Conservation (phyloP, 1,284 basidiomycete genomes). For the Sparassis latifolia region DNA sequence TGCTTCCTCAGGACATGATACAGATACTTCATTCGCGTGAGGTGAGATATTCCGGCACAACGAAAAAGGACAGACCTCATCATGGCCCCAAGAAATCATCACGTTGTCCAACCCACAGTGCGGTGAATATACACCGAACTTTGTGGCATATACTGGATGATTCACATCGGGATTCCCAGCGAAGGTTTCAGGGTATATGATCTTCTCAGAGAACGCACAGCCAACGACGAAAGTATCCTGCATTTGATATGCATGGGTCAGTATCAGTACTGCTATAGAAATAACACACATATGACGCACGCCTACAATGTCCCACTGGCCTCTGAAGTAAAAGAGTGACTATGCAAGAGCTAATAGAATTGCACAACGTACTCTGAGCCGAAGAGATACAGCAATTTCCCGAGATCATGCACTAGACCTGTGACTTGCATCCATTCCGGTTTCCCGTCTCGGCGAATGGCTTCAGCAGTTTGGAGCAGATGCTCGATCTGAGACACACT, state of each 20-base stretch:
- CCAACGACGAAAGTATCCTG: conserved; percentile 85
- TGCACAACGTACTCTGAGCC: conserved; percentile 49
- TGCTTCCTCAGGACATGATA: conserved; percentile 76
- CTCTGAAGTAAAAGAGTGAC: conserved; percentile 29
- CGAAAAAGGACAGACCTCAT: conserved; percentile 47
- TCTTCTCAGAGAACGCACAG: conserved; percentile 78
- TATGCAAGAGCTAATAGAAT: conserved; percentile 1
- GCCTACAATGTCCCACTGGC: conserved; percentile 91
- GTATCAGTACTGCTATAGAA: too few species aligned
- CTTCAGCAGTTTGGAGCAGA: conserved; percentile 87
- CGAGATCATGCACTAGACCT: conserved; percentile 84
- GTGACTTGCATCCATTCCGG: conserved; percentile 87
- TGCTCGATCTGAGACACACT: conserved; percentile 84
- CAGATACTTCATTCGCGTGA: conserved; percentile 46
- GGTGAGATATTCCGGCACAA: too few species aligned
- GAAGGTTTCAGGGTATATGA: conserved; percentile 85
- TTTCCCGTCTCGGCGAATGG: conserved; percentile 83
- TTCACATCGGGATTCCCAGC: conserved; percentile 69
- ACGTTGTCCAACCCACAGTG: conserved; percentile 87
- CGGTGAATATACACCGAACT: conserved; percentile 79
- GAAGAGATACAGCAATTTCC: conserved; percentile 79
- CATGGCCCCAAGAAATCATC: conserved; percentile 89
- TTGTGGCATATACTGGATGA: conserved; percentile 71
- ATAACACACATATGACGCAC: conserved; percentile 33
- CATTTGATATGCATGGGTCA: neutral